A percentile compares a stretch with the other conserved stretches of the same genome.
Evolutionary conservation across 1,284 basidiomycete genomes (phyloP).

Genomic region (Rhodotorula glutinis): DNA sequence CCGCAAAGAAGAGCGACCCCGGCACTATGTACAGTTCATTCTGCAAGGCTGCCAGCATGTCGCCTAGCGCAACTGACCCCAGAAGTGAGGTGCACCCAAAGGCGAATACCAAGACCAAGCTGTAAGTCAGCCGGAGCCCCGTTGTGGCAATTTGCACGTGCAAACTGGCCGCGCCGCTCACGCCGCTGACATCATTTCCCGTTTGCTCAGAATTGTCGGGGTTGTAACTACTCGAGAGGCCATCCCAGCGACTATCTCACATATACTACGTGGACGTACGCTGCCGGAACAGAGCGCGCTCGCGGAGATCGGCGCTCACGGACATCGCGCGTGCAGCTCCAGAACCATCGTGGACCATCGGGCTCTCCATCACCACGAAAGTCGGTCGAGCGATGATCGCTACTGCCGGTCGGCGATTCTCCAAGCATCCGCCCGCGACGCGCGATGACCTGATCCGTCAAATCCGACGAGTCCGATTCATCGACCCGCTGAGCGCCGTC

Average conservation of each 20-base stretch:
- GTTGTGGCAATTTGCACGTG: slow-evolving; percentile 1
- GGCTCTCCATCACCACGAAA: slow-evolving; percentile 3
- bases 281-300: no score
- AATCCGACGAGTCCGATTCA: background rate
- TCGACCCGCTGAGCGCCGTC: background rate
- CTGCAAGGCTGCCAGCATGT: no score
- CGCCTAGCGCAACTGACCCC: background rate
- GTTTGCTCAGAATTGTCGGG: background rate
- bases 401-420: background rate
- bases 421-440: background rate
- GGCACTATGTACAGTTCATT: no score
- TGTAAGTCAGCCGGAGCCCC: no score
- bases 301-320: no score
- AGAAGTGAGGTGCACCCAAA: background rate
- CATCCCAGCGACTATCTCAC: background rate
- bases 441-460: background rate
- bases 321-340: no score
- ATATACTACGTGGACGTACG: no score
- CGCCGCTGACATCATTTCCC: background rate
- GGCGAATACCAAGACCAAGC: background rate
- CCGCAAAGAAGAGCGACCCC: no score
- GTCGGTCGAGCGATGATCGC: background rate
- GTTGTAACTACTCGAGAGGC: background rate
- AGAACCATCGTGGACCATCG: background rate
- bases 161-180: no score